Evolutionary conservation across 2,329 filamentous ascomycete genomes (phyloP), one percentile per base, ranked within the genome.

Genomic region (Diaporthe longicolla): DNA sequence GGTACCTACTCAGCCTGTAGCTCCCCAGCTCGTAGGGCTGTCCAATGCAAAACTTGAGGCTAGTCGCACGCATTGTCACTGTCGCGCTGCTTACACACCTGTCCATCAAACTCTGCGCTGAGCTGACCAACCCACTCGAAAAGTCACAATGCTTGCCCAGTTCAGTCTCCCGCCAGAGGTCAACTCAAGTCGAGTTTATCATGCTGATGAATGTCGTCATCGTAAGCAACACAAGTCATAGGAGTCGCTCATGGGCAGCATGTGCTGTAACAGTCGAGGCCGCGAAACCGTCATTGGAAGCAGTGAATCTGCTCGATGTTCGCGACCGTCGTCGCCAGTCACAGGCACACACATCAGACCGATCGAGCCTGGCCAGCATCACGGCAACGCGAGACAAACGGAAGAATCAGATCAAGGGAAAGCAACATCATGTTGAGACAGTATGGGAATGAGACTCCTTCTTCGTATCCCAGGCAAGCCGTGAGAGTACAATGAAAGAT

Each of bases 401-500:
- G 5, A 11, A 21, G n/a, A 32, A 2, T 37, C 10, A 24, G 3
- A 15, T 6, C 15, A 43, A 4, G 8, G 4, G 40, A 17, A 15
- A 4, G 37, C 43, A 21, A 24, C 43, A 24, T 1, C 32, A 54
- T 13, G 21, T 7, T 40, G 4, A 11, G 1, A 7, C 40, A 19
- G 4, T 43, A 15, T 6, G 13, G 7, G 7, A 0, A 40, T 6
- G 21, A 6, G 19, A 21, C 32, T 40, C 80, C 88, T 90, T 91
- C 90, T 86, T 90, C 88, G 87, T 87, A 79, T 78, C 82, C 80
- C 82, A 83, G 84, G 84, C 77, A 84, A 84, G 86, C 88, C 86
- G 19, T 85, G 80, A 80, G 80, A 78, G 76, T 78, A 84, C 85
- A 89, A 91, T 88, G 89, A 91, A 91, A 89, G 89, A 35, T 83